Percentiles rank a stretch among this genome's conserved stretches.
These are phyloP conservation scores for Bryopsis sp. DNA, from an alignment of 139 green algal genomes.

Conservation along the genomic window DNA sequence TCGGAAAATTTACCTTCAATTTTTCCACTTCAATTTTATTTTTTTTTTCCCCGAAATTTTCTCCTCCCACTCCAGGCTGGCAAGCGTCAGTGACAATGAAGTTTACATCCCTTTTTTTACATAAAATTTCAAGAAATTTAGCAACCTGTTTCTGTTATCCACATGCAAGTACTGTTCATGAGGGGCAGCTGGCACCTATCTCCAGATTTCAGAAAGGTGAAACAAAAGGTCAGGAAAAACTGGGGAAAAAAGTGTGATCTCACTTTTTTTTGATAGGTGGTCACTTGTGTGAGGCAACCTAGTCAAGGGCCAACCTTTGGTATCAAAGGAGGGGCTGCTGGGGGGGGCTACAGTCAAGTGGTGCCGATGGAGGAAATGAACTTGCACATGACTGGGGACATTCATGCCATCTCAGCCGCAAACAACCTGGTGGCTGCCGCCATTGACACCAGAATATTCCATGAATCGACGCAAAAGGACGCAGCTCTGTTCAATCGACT, in stretches of 20 bases:
- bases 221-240: too few species aligned
- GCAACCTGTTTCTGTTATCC: too few species aligned
- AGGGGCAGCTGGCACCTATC: too few species aligned
- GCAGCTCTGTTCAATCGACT: constrained; percentile 81
- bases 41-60: too few species aligned
- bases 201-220: too few species aligned
- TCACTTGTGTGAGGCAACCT: constrained; percentile 92
- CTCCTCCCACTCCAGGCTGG: too few species aligned
- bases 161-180: too few species aligned
- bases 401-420: constrained; percentile 93
- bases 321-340: constrained; percentile 96
- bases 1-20: too few species aligned
- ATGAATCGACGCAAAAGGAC: constrained; percentile 82
- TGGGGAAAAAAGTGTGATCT: background rate
- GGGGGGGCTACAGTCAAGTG: constrained; percentile 93
- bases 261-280: constrained; percentile 33
- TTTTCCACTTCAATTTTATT: too few species aligned
- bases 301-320: constrained; percentile 96
- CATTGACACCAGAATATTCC: constrained; percentile 94
- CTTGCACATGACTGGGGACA: constrained; percentile 94
- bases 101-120: too few species aligned
- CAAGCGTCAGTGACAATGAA: too few species aligned
- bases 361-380: constrained; percentile 83
- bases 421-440: constrained; percentile 97
- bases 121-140: too few species aligned